Conservation (phyloP, 2,329 filamentous ascomycete genomes). For the Cladosporium sp. region DNA sequence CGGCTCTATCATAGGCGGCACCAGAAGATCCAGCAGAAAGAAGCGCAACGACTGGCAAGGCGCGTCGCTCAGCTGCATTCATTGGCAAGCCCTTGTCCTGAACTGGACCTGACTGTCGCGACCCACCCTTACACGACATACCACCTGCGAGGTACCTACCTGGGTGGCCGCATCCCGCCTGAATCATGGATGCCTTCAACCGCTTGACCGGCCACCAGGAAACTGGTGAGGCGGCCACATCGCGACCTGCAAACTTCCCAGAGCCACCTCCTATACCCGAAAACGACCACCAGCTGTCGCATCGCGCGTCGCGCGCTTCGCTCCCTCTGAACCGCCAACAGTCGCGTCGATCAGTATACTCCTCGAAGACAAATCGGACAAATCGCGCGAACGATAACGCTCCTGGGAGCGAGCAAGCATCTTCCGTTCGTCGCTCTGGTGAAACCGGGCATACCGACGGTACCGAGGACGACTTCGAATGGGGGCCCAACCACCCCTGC, state of each 20-base stretch:
- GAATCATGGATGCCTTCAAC: constrained; percentile 31
- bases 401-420: constrained; percentile 7
- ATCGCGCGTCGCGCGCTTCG: constrained; percentile 25
- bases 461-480: constrained; percentile 64
- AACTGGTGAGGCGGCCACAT: constrained; percentile 18
- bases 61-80: too few relatives aligned
- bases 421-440: constrained; percentile 7
- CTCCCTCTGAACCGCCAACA: constrained; percentile 27
- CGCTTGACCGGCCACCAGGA: constrained; percentile 30
- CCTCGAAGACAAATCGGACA: constrained; percentile 5
- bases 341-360: constrained; percentile 19
- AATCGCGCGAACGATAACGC: constrained; percentile 10
- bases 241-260: constrained; percentile 17
- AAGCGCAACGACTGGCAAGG: too few relatives aligned
- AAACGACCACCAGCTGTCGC: constrained; percentile 15
- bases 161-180: not conserved
- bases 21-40: too few relatives aligned
- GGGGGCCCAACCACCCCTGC: constrained; percentile 91
- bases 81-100: too few relatives aligned
- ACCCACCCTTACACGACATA: not conserved
- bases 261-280: constrained; percentile 22
- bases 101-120: not conserved
- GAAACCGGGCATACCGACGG: constrained; percentile 35
- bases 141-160: not conserved
- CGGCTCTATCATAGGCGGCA: too few relatives aligned